Evolutionary conservation across 2,329 filamentous ascomycete species (phyloP).

Genomic region (Acephala macrosclerotiorum): DNA sequence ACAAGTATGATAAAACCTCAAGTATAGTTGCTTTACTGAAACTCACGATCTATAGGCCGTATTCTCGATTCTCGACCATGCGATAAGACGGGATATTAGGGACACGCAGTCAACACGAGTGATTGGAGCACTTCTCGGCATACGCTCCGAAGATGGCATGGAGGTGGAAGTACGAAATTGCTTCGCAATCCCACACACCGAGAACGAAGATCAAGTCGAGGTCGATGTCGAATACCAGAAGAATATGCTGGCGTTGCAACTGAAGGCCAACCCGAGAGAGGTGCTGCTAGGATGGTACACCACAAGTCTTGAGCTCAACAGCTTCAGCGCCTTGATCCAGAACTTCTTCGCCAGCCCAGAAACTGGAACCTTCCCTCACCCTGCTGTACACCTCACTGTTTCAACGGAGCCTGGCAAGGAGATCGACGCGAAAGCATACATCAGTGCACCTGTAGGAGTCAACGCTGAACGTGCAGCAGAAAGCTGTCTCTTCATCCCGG

Average conservation of each 20-base stretch:
- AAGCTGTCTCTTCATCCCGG: slow-evolving; percentile 96
- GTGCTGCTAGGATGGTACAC: slow-evolving; percentile 98
- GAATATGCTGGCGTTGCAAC: slow-evolving; percentile 95
- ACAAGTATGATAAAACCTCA: slow-evolving; percentile 68
- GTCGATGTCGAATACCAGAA: slow-evolving; percentile 99
- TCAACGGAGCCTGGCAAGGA: slow-evolving; percentile 88
- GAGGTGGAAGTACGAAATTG: slow-evolving; percentile 96
- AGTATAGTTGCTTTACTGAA: slow-evolving; percentile 7
- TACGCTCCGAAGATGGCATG: slow-evolving; percentile 93
- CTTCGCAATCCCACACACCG: slow-evolving; percentile 98
- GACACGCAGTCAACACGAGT: slow-evolving; percentile 90
- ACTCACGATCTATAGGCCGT: slow-evolving; percentile 59
- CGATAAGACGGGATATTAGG: slow-evolving; percentile 71
- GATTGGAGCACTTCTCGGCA: slow-evolving; percentile 93
- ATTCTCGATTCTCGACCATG: slow-evolving; percentile 89
- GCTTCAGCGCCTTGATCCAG: slow-evolving; percentile 97
- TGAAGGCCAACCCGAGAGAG: slow-evolving; percentile 93
- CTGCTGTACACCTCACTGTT: slow-evolving; percentile 96
- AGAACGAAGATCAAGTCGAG: slow-evolving; percentile 98
- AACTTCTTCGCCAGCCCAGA: slow-evolving; percentile 99
- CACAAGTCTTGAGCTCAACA: slow-evolving; percentile 95
- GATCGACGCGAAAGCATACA: slow-evolving; percentile 92
- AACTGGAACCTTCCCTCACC: slow-evolving; percentile 95
- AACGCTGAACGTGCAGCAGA: slow-evolving; percentile 94
- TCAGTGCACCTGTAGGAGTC: slow-evolving; percentile 92